phyloP scores from a whole-genome alignment of 345 rosid species.

The Populus ilicifolia region DNA sequence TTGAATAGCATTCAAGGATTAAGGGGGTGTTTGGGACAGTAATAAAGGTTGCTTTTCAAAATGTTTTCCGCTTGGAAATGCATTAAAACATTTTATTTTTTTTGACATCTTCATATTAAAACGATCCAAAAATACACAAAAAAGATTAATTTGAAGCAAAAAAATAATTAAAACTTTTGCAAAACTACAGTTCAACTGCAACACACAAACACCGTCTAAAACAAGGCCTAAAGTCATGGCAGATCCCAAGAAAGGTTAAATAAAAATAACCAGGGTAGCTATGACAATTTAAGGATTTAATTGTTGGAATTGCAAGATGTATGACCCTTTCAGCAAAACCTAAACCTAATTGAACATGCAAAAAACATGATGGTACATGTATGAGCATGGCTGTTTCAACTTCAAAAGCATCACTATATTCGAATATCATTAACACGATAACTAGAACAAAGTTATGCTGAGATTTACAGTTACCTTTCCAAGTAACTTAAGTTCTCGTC shows the following conservation, averaged over 20 bases:
- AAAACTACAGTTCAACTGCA: too few relatives aligned
- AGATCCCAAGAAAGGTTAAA: neutral
- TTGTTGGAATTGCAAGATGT: neutral
- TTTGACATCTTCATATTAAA: too few relatives aligned
- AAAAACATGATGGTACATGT: neutral
- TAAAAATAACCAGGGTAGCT: neutral
- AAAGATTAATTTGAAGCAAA: too few relatives aligned
- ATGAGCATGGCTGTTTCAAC: neutral
- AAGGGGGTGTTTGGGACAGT: too few relatives aligned
- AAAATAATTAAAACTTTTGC: too few relatives aligned
- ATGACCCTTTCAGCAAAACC: too few relatives aligned
- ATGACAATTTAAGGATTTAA: neutral
- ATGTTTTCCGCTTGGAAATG: too few relatives aligned
- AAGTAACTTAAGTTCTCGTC: constrained; percentile 64
- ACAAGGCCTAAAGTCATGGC: neutral
- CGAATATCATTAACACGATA: neutral
- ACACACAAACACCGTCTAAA: too few relatives aligned
- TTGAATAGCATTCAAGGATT: neutral
- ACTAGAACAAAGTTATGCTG: neutral
- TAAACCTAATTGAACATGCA: neutral
- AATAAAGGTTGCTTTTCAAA: too few relatives aligned
- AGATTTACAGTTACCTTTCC: constrained; percentile 56
- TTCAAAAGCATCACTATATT: neutral
- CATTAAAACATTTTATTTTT: too few relatives aligned
- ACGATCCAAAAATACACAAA: too few relatives aligned